Conservation (phyloP, 371 early-diverging fungal species). For the Mucor irregularis region DNA sequence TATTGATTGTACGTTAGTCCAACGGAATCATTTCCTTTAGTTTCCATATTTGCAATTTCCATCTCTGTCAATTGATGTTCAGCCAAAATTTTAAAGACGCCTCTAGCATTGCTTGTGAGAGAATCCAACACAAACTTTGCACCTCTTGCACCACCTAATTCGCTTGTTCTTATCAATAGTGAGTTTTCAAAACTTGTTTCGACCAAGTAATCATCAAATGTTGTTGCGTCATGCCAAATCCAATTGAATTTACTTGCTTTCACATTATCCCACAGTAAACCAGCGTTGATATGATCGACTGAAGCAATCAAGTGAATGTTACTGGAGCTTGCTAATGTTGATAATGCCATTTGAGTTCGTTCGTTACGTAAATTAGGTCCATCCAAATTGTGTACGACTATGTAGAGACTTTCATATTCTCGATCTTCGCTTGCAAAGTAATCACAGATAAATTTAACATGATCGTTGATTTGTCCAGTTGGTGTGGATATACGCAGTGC, state of each 20-base stretch:
- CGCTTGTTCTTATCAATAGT: constrained; percentile 60
- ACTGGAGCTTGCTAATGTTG: constrained; percentile 66
- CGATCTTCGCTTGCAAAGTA: constrained; percentile 60
- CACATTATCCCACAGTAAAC: constrained; percentile 84
- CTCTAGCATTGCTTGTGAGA: constrained; percentile 79
- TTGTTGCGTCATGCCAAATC: constrained; percentile 91
- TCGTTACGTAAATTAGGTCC: constrained; percentile 80
- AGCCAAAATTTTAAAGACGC: constrained; percentile 74
- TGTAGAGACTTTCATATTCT: constrained; percentile 55
- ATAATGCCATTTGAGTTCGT: constrained; percentile 63
- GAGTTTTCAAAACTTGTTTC: constrained; percentile 87
- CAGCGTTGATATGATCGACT: constrained; percentile 89
- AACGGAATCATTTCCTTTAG: constrained; percentile 37
- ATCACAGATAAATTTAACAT: constrained; percentile 59
- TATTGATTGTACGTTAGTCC: constrained; percentile 66
- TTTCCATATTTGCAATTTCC: constrained; percentile 43
- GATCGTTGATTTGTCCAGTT: constrained; percentile 61
- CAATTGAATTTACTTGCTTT: constrained; percentile 71
- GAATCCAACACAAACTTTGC: constrained; percentile 83
- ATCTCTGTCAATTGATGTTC: constrained; percentile 72
- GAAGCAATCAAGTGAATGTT: constrained; percentile 82
- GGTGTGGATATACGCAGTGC: constrained; percentile 37
- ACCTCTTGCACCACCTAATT: constrained; percentile 63
- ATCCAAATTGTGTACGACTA: constrained; percentile 92
- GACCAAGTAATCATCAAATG: constrained; percentile 74